These are phyloP conservation scores for Magnaporthiopsis incrustans DNA, from an alignment of 2,329 filamentous ascomycete genomes.

Conservation along the genomic window DNA sequence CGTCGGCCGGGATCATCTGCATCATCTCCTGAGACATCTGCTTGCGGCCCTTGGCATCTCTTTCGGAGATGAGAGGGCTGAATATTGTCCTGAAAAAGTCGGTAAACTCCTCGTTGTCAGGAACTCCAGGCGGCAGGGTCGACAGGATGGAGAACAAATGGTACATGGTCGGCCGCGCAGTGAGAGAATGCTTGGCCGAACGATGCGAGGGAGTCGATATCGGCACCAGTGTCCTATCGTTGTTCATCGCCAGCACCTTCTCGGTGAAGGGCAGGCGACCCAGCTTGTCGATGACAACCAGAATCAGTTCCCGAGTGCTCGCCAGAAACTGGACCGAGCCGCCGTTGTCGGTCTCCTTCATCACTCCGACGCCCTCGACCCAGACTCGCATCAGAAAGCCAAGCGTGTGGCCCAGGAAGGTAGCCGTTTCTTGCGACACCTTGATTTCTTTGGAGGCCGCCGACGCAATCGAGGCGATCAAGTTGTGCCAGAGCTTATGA, in stretches of 20 bases:
- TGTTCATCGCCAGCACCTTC: conserved; percentile 43
- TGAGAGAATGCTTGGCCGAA: conserved; percentile 39
- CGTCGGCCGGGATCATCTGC: conserved; percentile 37
- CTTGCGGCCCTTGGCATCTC: conserved; percentile 32
- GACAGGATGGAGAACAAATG: conserved; percentile 58
- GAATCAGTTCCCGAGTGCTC: conserved; percentile 43
- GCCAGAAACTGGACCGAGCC: conserved; percentile 43
- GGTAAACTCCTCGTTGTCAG: conserved; percentile 37
- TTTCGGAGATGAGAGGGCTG: conserved; percentile 49
- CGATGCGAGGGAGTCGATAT: conserved; percentile 60
- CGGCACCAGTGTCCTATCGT: conserved; percentile 49
- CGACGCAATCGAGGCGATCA: conserved; percentile 55
- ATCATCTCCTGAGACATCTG: conserved; percentile 45
- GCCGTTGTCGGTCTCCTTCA: conserved; percentile 34
- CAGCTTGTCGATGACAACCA: conserved; percentile 40
- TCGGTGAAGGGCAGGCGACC: conserved; percentile 56
- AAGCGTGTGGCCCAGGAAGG: conserved; percentile 66
- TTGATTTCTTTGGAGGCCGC: conserved; percentile 83
- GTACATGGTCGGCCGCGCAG: conserved; percentile 52
- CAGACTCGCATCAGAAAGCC: conserved; percentile 64
- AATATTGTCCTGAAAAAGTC: conserved; percentile 44
- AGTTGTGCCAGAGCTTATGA: conserved; percentile 49
- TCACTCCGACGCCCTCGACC: conserved; percentile 46
- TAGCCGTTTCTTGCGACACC: conserved; percentile 72
- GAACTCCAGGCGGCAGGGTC: conserved; percentile 35